Evolutionary conservation across 345 rosid genomes (phyloP).

Genomic region (Eucalyptus sideroxylon): DNA sequence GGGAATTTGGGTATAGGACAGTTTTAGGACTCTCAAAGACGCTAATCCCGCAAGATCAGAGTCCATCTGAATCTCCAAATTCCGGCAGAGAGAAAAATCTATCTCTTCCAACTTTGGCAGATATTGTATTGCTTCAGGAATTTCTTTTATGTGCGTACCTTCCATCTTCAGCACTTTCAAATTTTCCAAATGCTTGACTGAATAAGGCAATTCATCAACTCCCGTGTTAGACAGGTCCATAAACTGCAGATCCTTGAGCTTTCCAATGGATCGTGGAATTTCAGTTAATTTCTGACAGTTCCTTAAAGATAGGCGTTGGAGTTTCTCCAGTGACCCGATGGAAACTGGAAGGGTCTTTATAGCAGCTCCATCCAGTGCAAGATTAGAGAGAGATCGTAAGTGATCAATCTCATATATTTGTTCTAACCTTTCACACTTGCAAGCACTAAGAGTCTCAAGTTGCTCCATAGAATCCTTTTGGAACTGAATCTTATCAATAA

Average conservation of each 20-base stretch:
- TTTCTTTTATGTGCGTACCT: rapidly evolving
- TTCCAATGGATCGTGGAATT: background rate
- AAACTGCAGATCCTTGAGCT: background rate
- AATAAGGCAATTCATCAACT: background rate
- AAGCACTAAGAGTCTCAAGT: background rate
- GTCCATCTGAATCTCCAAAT: background rate
- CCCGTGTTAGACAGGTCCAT: background rate
- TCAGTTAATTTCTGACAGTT: background rate
- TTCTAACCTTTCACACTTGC: background rate
- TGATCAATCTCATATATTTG: background rate
- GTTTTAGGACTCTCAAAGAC: background rate
- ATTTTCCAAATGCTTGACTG: background rate
- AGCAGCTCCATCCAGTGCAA: background rate
- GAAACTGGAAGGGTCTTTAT: background rate
- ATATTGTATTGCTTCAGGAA: background rate
- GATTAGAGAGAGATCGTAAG: background rate
- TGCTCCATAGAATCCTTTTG: background rate
- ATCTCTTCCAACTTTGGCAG: background rate
- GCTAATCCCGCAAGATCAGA: background rate
- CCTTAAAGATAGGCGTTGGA: background rate
- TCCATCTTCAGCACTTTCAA: background rate
- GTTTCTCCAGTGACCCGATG: background rate
- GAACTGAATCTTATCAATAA: background rate
- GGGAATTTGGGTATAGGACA: background rate
- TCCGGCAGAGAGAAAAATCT: background rate